phyloP scores from a whole-genome alignment of 192 early-diverging fungal genomes.

The Linnemannia exigua region DNA sequence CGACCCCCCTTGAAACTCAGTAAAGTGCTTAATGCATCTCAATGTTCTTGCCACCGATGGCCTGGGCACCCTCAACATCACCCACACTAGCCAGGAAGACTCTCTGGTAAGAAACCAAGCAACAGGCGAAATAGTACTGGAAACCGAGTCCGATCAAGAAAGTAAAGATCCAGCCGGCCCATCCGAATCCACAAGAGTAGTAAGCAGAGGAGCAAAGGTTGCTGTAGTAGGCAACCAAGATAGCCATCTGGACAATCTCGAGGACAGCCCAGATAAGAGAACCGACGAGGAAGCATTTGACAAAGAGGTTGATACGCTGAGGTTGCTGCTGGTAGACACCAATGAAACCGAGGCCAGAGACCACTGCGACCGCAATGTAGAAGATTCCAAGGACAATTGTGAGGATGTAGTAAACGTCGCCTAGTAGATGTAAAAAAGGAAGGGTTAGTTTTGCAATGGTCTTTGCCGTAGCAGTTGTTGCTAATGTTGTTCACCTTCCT shows the following conservation, averaged over 20 bases:
- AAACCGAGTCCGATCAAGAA: conserved; percentile 19
- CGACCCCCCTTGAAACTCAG: too few species aligned
- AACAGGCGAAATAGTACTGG: conserved; percentile 53
- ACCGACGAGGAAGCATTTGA: conserved; percentile 34
- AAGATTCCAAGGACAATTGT: conserved; percentile 31
- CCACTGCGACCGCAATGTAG: conserved; percentile 24
- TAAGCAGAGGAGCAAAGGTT: background rate
- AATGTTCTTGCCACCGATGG: conserved; percentile 13
- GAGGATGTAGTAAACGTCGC: background rate
- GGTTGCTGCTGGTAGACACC: conserved; percentile 45
- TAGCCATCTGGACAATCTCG: conserved; percentile 23
- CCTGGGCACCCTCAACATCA: background rate
- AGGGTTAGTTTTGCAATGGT: background rate
- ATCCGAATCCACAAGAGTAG: background rate
- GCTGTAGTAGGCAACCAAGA: background rate
- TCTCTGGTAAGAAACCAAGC: conserved; percentile 51
- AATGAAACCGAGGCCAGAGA: conserved; percentile 30
- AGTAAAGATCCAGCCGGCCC: conserved; percentile 19
- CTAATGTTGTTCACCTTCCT: too few species aligned
- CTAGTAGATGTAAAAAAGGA: conserved; percentile 8
- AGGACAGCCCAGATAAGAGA: conserved; percentile 27
- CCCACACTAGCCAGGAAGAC: conserved; percentile 9
- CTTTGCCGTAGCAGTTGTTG: background rate
- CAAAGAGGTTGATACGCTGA: conserved; percentile 18
- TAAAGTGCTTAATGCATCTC: conserved; percentile 16